Evolutionary conservation across 495 filamentous ascomycete genomes (phyloP).

Genomic region (Aspergillus diversus): DNA sequence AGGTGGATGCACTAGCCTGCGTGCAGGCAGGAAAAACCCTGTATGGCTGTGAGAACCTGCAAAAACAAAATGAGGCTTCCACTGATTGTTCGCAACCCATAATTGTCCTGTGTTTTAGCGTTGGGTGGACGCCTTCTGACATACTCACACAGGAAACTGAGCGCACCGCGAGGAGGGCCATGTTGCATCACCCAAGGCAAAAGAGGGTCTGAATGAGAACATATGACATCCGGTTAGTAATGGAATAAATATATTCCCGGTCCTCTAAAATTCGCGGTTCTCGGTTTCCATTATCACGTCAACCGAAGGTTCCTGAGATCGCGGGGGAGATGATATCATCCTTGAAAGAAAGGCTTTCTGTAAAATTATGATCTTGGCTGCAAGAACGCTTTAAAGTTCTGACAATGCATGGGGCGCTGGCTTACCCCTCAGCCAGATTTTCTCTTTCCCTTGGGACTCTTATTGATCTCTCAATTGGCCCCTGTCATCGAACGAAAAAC

Average conservation of each 20-base stretch:
- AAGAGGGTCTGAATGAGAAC: background rate
- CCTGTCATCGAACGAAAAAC: background rate
- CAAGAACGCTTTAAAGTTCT: slow-evolving; percentile 17
- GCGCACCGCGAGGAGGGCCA: background rate
- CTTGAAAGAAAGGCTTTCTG: background rate
- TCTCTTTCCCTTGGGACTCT: background rate
- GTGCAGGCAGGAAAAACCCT: background rate
- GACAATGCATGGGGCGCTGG: slow-evolving; percentile 12
- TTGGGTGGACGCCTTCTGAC: background rate
- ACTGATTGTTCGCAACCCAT: background rate
- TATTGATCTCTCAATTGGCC: background rate
- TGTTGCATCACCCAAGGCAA: background rate
- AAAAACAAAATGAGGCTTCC: background rate
- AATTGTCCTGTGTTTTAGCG: background rate
- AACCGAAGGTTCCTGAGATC: background rate
- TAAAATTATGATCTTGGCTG: background rate
- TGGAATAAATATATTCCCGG: background rate
- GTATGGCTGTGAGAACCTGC: background rate
- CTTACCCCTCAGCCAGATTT: background rate
- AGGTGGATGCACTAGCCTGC: background rate
- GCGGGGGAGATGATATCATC: slow-evolving; percentile 17
- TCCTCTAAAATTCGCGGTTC: background rate
- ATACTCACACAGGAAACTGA: background rate
- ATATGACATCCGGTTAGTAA: background rate
- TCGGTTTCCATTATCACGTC: background rate